These are phyloP conservation scores for Coniochaeta prunicola DNA, from an alignment of 2,329 filamentous ascomycete species.

Conservation along the genomic window DNA sequence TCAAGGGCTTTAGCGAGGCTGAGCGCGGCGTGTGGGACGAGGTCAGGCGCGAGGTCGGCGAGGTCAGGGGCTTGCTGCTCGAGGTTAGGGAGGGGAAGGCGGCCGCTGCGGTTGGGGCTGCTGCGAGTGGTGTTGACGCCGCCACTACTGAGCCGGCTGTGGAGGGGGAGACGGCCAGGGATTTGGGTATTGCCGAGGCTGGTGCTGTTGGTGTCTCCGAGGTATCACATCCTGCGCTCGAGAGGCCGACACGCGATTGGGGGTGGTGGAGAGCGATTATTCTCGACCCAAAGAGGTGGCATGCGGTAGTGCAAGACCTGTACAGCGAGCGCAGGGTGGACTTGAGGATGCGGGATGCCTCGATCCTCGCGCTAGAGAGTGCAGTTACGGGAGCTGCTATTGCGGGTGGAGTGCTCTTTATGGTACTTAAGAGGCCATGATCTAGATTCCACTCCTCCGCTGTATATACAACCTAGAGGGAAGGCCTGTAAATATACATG, in stretches of 20 bases:
- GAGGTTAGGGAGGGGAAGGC: constrained; percentile 31
- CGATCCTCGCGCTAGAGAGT: constrained; percentile 61
- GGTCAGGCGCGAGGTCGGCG: constrained; percentile 34
- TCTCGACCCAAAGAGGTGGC: constrained; percentile 36
- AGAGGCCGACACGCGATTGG: neutral
- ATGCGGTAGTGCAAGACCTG: constrained; percentile 45
- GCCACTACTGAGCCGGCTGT: neutral
- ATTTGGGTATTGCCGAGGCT: constrained; percentile 7
- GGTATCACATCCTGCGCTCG: neutral
- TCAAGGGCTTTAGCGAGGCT: constrained; percentile 75
- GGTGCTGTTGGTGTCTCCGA: neutral
- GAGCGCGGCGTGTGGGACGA: constrained; percentile 53
- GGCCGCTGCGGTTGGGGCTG: no score
- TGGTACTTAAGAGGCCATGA: constrained; percentile 33
- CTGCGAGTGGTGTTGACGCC: neutral
- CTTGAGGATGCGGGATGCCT: constrained; percentile 62
- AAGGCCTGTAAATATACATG: neutral
- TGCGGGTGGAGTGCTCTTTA: constrained; percentile 44
- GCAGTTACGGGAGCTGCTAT: constrained; percentile 58
- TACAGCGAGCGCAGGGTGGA: constrained; percentile 58
- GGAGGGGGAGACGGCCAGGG: constrained; percentile 3
- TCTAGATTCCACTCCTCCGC: neutral
- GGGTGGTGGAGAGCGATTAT: constrained; percentile 34
- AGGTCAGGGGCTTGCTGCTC: constrained; percentile 21
- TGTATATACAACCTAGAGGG: neutral